These are phyloP conservation scores for Xylaria grammica DNA, from an alignment of 495 filamentous ascomycete genomes.

Conservation along the genomic window DNA sequence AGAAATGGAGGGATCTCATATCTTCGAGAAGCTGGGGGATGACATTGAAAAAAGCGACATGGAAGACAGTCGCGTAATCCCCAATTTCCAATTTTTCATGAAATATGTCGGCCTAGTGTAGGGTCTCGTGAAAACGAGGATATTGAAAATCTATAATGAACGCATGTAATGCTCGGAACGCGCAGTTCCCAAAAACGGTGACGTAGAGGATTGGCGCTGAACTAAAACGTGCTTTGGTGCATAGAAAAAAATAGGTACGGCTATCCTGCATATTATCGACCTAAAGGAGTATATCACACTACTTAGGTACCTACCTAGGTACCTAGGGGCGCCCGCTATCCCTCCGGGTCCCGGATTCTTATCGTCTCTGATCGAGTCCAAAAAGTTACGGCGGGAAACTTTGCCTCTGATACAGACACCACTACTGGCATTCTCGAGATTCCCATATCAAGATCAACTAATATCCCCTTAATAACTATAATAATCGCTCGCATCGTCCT, in stretches of 20 bases:
- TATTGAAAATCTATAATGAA: neutral
- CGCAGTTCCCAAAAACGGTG: slow-evolving; percentile 14
- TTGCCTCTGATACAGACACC: neutral
- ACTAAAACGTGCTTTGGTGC: neutral
- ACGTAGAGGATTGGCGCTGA: slow-evolving; percentile 15
- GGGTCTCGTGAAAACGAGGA: neutral
- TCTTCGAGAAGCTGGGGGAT: slow-evolving; percentile 20
- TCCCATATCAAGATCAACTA: neutral
- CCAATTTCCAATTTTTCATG: neutral
- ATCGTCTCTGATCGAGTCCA: slow-evolving; percentile 1
- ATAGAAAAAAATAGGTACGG: too few species aligned
- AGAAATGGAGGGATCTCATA: slow-evolving; percentile 34
- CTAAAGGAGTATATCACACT: too few species aligned
- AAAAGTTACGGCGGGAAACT: slow-evolving; percentile 19
- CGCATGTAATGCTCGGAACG: neutral
- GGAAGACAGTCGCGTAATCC: slow-evolving; percentile 10
- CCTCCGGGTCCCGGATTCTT: neutral
- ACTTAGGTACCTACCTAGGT: too few species aligned
- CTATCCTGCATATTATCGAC: too few species aligned
- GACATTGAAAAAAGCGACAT: neutral
- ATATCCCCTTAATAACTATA: neutral
- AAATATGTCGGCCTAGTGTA: neutral
- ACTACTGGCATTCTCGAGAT: neutral
- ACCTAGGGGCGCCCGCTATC: too few species aligned
- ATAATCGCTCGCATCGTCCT: neutral